These are phyloP conservation scores for Monocercomonoides exilis DNA, from an alignment of 78 protist species.

Conservation along the genomic window DNA sequence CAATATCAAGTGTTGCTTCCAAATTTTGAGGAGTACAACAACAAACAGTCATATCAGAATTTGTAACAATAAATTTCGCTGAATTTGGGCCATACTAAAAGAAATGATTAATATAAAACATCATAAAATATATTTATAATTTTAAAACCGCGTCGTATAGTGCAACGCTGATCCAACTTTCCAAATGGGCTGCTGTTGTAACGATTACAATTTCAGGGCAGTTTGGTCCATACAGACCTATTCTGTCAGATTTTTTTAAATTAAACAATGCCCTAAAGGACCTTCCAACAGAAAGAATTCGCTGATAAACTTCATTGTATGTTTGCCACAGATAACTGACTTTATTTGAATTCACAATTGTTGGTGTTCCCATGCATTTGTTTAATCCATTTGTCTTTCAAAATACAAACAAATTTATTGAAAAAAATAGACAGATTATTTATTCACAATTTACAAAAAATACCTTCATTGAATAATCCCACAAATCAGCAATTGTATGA, in stretches of 20 bases:
- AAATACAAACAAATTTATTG: neutral
- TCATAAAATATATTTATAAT: too few species aligned
- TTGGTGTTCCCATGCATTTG: neutral
- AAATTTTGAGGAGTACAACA: neutral
- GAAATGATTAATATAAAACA: neutral
- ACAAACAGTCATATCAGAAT: neutral
- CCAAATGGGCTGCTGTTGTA: neutral
- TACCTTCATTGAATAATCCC: neutral
- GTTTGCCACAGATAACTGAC: neutral
- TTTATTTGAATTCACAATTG: neutral
- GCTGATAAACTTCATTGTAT: neutral
- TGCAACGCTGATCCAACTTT: neutral
- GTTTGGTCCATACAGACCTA: neutral
- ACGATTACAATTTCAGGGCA: neutral
- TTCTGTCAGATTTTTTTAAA: neutral
- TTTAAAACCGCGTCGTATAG: neutral
- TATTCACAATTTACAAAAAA: too few species aligned
- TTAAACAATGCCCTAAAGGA: neutral
- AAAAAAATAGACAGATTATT: neutral
- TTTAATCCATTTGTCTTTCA: neutral
- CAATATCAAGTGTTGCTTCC: neutral
- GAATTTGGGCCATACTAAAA: neutral
- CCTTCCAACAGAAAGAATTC: too few species aligned
- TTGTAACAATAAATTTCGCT: neutral
- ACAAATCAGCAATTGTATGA: neutral